A percentile compares a stretch with the other conserved stretches of the same genome.
phyloP scores from a whole-genome alignment of 1,284 basidiomycete species.

The Peniophora sp. region DNA sequence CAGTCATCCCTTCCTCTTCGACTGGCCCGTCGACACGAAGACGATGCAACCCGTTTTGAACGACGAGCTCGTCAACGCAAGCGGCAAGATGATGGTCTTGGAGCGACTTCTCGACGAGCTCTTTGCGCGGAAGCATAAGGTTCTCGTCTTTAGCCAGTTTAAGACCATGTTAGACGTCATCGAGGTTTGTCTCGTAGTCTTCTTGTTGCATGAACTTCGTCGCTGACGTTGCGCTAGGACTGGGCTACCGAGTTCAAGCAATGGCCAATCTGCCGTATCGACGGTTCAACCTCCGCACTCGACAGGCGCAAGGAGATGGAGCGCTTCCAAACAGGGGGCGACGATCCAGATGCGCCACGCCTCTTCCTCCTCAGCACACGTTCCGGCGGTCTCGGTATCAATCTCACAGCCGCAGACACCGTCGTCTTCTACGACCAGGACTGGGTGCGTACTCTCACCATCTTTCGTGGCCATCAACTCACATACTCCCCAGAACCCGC shows the following conservation, averaged over 20 bases:
- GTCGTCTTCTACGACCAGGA: slow-evolving; percentile 95
- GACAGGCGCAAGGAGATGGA: slow-evolving; percentile 82
- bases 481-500: slow-evolving; percentile 64
- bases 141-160: slow-evolving; percentile 92
- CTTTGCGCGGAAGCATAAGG: slow-evolving; percentile 82
- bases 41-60: slow-evolving; percentile 58
- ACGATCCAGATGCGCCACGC: slow-evolving; percentile 56
- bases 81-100: slow-evolving; percentile 96
- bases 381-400: slow-evolving; percentile 89
- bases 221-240: slow-evolving; percentile 37
- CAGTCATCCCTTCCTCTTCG: slow-evolving; percentile 89
- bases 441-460: slow-evolving; percentile 59
- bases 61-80: slow-evolving; percentile 75
- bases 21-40: slow-evolving; percentile 72
- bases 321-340: slow-evolving; percentile 73
- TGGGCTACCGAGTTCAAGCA: slow-evolving; percentile 82
- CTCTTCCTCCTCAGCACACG: slow-evolving; percentile 91
- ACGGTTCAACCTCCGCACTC: slow-evolving; percentile 75
- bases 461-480: not conserved
- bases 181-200: slow-evolving; percentile 42
- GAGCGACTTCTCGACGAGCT: slow-evolving; percentile 83
- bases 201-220: slow-evolving; percentile 2
- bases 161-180: slow-evolving; percentile 95
- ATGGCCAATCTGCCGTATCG: slow-evolving; percentile 84
- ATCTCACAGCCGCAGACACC: slow-evolving; percentile 89